Conservation (phyloP, 805 yeast genomes). For the Candida dajiaensis region DNA sequence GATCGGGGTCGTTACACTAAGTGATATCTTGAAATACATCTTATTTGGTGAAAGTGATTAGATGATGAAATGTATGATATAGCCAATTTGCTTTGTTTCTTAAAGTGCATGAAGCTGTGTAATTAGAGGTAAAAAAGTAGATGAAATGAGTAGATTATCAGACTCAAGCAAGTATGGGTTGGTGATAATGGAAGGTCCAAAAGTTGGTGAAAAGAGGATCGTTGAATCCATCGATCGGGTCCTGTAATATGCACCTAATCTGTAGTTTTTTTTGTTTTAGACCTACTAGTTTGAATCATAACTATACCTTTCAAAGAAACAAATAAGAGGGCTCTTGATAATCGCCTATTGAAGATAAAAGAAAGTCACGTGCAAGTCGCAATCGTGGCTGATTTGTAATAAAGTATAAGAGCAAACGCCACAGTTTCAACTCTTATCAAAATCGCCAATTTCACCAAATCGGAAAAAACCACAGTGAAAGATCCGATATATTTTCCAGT, state of each 20-base stretch:
- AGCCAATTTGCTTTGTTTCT: neutral
- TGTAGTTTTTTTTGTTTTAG: neutral
- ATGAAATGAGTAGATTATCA: too few species aligned
- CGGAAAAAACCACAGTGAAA: neutral
- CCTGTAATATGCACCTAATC: neutral
- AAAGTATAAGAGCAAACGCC: too few species aligned
- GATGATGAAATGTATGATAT: neutral
- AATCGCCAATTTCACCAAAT: neutral
- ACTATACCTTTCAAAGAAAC: neutral
- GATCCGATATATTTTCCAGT: neutral
- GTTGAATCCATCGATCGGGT: neutral
- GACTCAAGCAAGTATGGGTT: too few species aligned
- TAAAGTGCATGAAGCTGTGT: too few species aligned
- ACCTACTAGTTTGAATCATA: neutral
- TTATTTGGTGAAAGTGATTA: slow-evolving; percentile 47
- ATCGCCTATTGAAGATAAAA: too few species aligned
- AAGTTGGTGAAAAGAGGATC: neutral
- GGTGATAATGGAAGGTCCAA: too few species aligned
- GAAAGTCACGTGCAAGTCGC: too few species aligned
- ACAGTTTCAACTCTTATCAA: neutral
- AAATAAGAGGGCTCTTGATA: neutral
- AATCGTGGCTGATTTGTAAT: too few species aligned
- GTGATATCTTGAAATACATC: slow-evolving; percentile 84
- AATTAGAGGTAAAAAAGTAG: too few species aligned
- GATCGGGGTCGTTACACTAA: slow-evolving; percentile 79